Conservation (phyloP, 441 rosid genomes). For the Pelargonium citronellum region DNA sequence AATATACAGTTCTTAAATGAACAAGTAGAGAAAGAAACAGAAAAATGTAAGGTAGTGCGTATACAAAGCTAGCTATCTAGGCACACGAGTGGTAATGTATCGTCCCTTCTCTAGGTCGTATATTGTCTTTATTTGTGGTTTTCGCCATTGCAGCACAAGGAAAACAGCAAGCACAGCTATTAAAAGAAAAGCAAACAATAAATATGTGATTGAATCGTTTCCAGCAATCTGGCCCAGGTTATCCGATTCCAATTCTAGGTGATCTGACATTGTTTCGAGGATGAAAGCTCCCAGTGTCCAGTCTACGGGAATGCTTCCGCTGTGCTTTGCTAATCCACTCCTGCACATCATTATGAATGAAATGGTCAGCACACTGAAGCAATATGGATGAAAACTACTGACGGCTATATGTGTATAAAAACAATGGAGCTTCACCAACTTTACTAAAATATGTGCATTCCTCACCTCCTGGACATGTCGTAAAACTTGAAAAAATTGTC, state of each 20-base stretch:
- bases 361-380: neutral
- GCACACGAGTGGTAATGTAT: conserved; percentile 41
- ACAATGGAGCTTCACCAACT: neutral
- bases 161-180: conserved; percentile 30
- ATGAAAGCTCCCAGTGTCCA: conserved; percentile 49
- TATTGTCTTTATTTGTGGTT: conserved; percentile 41
- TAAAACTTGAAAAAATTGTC: no score
- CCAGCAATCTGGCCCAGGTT: conserved; percentile 32
- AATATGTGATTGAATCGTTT: conserved; percentile 32
- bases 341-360: conserved; percentile 18
- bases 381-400: neutral
- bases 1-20: conserved; percentile 3
- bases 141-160: conserved; percentile 36
- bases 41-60: neutral
- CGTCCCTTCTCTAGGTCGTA: conserved; percentile 46
- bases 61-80: conserved; percentile 20
- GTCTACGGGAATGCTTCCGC: conserved; percentile 29
- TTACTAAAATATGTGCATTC: neutral
- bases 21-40: neutral
- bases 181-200: conserved; percentile 39
- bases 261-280: conserved; percentile 29
- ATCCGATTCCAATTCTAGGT: conserved; percentile 19
- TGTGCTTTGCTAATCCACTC: conserved; percentile 24
- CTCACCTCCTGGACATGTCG: neutral
- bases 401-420: neutral